These are phyloP conservation scores for Knufia fluminis DNA, from an alignment of 2,329 filamentous ascomycete genomes.

Conservation along the genomic window DNA sequence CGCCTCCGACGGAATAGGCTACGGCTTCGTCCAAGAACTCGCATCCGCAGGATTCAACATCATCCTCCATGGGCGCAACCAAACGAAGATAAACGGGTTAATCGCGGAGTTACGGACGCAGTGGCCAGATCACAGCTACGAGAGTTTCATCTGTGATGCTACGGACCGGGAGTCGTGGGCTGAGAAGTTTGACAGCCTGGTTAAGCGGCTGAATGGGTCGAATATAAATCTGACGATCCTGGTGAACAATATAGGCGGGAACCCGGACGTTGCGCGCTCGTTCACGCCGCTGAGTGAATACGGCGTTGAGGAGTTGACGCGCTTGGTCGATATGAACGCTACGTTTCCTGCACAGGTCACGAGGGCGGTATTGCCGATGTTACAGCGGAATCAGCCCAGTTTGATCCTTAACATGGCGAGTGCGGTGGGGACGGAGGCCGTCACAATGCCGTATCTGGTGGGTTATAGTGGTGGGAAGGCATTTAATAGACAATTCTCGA, in stretches of 20 bases:
- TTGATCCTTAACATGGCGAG: conserved; percentile 46
- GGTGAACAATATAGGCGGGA: conserved; percentile 49
- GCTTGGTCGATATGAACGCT: conserved; percentile 40
- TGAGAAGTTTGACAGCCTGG: conserved; percentile 21
- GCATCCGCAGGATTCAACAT: conserved; percentile 46
- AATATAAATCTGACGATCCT: conserved; percentile 43
- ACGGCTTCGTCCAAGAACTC: conserved; percentile 44
- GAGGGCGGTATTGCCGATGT: conserved; percentile 35
- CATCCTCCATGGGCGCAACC: conserved; percentile 48
- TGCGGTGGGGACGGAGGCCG: conserved; percentile 30
- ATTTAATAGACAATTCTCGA: conserved; percentile 36
- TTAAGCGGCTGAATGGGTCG: conserved; percentile 16
- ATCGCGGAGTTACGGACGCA: conserved; percentile 30
- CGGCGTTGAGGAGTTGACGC: conserved; percentile 31
- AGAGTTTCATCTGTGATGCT: conserved; percentile 39
- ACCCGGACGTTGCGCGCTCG: conserved; percentile 20
- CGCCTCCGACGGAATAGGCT: conserved; percentile 47
- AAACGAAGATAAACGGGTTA: conserved; percentile 38
- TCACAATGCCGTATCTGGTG: conserved; percentile 37
- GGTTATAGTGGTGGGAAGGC: conserved; percentile 41
- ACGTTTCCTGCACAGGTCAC: conserved; percentile 45
- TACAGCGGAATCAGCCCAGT: conserved; percentile 34
- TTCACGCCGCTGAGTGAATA: conserved; percentile 32
- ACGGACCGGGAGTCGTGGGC: conserved; percentile 17
- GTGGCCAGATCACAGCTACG: conserved; percentile 34